Percentiles rank a stretch among this genome's conserved stretches.
These are phyloP conservation scores for Dioscorea alata DNA, from an alignment of 106 monocot genomes.

Conservation along the genomic window DNA sequence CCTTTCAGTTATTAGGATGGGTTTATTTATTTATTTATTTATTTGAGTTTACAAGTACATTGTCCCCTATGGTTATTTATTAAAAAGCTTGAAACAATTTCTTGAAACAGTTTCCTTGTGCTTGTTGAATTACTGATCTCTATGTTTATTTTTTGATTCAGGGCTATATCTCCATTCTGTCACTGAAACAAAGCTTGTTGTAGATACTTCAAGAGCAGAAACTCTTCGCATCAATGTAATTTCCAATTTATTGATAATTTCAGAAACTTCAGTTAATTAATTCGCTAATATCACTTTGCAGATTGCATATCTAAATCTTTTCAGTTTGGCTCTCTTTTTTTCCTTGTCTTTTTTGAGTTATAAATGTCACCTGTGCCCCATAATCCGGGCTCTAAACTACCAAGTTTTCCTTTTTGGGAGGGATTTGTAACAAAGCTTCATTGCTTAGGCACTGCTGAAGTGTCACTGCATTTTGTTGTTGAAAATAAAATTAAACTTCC, in stretches of 20 bases:
- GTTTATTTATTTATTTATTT: background rate
- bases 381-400: no score
- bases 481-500: background rate
- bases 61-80: background rate
- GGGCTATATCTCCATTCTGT: constrained; percentile 77
- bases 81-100: background rate
- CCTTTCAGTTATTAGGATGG: background rate
- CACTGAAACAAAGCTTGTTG: constrained; percentile 84
- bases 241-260: background rate
- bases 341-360: background rate
- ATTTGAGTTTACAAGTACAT: background rate
- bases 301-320: background rate
- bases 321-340: background rate
- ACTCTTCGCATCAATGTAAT: constrained; percentile 91
- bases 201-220: constrained; percentile 96
- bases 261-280: background rate
- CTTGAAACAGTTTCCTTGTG: background rate
- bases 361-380: background rate
- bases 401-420: no score
- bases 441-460: no score
- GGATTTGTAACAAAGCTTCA: no score
- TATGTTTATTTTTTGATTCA: constrained; percentile 24
- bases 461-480: background rate
- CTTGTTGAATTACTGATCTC: background rate
- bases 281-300: background rate